Evolutionary conservation across 768 basidiomycete species (phyloP), one percentile per base, ranked within the genome.

Genomic region (Leccinum ochraceum): DNA sequence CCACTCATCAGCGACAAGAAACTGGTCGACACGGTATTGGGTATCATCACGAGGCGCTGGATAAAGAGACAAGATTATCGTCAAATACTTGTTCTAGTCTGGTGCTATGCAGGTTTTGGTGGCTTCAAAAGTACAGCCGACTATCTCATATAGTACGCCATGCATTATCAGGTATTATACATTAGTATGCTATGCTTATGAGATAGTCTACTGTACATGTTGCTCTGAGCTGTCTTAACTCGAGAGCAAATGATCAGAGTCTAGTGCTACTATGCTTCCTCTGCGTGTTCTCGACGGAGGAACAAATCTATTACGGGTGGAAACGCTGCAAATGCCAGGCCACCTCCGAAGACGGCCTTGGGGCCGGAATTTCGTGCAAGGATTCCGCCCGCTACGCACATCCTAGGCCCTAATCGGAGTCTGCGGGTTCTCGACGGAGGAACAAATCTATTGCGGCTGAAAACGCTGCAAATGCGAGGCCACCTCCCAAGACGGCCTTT

Each of bases 101-200:
- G 95, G 96, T 10, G 97, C 95, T 16, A 93, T 98, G 57, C 96
- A 96, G 73, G 87, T 98, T 22, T 77, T 99, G 54, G 87, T 98
- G 44, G 95, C 94, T 1, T 95, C 94, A 5, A 95, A 96, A 81
- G 94, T 92, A 34, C 32, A 34, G 32, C 32, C 10, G 1, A 48
- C 46, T 0, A 37, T 37, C 14, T 16, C 36, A 37, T 37, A 16
- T 16, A 28, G 6, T 7, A 37, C 14, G 0, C 14, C 16, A 16
- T 37, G 37, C 37, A 37, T 16, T 37, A 37, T 39, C 16, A 39
- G 37, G 16, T 39, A 39, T 39, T 39, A 39, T 17, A 16, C 16
- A 39, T 39, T 39, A 39, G 37, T 39, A 17, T 39, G 16, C 37
- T 39, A 39, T 7, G 32, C 32, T 39, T 7, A 37, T 16, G 36